Percentiles rank a stretch among this genome's conserved stretches.
Conservation (phyloP, 1,284 basidiomycete species). For the Fomitopsis palustris region DNA sequence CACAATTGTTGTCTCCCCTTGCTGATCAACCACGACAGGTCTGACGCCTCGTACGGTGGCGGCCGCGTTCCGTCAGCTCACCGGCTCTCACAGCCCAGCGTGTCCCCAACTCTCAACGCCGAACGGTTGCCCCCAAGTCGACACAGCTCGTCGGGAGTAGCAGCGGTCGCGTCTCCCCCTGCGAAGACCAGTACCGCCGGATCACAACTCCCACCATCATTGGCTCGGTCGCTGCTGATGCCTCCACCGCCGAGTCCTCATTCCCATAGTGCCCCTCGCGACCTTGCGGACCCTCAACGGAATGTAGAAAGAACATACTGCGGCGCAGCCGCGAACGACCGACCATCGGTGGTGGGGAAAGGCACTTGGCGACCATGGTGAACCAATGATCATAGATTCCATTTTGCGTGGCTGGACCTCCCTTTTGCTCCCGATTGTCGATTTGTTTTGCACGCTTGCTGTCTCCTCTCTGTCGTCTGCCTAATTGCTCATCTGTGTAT, state of each 20-base stretch:
- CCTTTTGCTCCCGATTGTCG: neutral
- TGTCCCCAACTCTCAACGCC: constrained; percentile 10
- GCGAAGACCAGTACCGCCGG: neutral
- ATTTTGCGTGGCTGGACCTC: neutral
- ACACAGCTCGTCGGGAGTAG: neutral
- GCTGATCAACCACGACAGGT: constrained; percentile 10
- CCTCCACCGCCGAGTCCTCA: constrained; percentile 3
- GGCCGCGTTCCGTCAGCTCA: constrained; percentile 8
- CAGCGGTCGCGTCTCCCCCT: neutral
- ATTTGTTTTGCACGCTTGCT: neutral
- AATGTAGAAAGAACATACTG: neutral
- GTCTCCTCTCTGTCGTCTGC: neutral
- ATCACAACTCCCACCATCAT: neutral
- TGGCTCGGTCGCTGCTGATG: constrained; percentile 2
- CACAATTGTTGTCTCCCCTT: constrained; percentile 1
- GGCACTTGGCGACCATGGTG: constrained; percentile 10
- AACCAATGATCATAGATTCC: neutral
- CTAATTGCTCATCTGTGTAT: neutral
- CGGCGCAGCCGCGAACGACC: constrained; percentile 2
- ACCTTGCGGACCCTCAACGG: neutral
- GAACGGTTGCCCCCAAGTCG: neutral
- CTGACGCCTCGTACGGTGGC: constrained; percentile 23
- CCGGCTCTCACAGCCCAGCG: constrained; percentile 13
- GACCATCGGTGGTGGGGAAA: neutral
- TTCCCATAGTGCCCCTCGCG: neutral